phyloP scores from a whole-genome alignment of 192 early-diverging fungal species.

The Backusella psychrophila region DNA sequence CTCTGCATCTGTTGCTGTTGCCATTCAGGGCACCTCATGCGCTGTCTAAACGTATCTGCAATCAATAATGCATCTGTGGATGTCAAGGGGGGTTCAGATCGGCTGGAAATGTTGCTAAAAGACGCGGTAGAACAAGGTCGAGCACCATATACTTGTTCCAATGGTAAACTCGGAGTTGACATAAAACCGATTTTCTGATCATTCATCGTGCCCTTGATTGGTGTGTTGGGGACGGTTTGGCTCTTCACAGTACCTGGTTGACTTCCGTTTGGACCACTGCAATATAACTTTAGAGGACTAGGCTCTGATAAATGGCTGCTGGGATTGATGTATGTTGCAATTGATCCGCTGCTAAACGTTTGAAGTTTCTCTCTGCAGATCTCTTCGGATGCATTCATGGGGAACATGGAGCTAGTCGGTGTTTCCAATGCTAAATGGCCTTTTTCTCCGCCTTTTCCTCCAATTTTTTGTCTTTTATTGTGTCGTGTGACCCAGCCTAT shows the following conservation, averaged over 20 bases:
- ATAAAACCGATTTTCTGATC: neutral
- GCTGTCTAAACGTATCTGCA: constrained; percentile 34
- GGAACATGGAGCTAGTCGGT: neutral
- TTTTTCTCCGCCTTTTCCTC: neutral
- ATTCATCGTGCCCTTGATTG: neutral
- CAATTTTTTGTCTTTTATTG: constrained; percentile 17
- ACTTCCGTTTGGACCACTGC: neutral
- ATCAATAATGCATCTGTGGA: constrained; percentile 35
- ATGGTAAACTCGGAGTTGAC: neutral
- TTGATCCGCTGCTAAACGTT: neutral
- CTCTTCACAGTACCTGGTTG: neutral
- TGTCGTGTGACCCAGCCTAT: constrained; percentile 17
- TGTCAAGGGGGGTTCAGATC: constrained; percentile 29
- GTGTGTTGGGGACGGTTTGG: constrained; percentile 1
- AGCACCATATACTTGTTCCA: neutral
- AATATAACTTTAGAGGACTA: neutral
- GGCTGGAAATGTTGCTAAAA: constrained; percentile 21
- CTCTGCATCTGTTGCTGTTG: constrained; percentile 11
- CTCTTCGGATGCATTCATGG: neutral
- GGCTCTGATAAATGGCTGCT: neutral
- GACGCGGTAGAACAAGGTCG: constrained; percentile 7
- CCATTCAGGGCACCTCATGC: constrained; percentile 38
- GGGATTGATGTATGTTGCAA: neutral
- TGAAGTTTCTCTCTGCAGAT: constrained; percentile 7
- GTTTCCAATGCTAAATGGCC: neutral